Evolutionary conservation across 164 flowering plant genomes (phyloP).

Genomic region (Cinnamomum micranthum): DNA sequence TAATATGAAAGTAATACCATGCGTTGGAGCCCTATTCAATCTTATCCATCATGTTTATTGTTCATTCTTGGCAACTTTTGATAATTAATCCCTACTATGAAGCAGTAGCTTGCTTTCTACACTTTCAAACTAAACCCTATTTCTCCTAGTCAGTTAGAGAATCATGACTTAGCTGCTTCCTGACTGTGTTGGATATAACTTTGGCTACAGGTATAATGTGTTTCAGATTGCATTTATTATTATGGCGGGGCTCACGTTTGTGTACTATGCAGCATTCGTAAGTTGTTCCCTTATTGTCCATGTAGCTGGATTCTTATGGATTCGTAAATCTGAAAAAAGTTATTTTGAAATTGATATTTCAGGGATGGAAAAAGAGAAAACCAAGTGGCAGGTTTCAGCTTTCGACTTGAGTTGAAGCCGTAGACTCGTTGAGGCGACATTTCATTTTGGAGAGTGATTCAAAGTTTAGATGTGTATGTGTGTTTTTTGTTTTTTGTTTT

Average conservation of each 20-base stretch:
- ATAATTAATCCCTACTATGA: no score
- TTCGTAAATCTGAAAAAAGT: no score
- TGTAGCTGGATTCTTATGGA: background rate
- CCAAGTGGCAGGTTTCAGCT: constrained; percentile 87
- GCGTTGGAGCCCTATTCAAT: background rate
- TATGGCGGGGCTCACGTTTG: constrained; percentile 76
- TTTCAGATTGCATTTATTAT: constrained; percentile 85
- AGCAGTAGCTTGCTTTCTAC: background rate
- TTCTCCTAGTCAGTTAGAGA: background rate
- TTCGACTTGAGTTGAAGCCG: constrained; percentile 32
- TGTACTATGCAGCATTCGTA: constrained; percentile 85
- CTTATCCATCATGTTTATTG: background rate
- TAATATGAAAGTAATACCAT: background rate
- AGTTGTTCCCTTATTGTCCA: constrained; percentile 26
- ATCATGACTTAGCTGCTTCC: background rate
- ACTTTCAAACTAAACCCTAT: background rate
- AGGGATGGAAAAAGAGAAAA: constrained; percentile 96
- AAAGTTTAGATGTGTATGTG: constrained; percentile 14
- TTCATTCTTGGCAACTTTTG: background rate
- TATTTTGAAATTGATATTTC: background rate
- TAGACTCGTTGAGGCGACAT: constrained; percentile 3
- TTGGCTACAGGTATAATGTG: constrained; percentile 79
- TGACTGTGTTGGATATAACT: constrained; percentile 7
- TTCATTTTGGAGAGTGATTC: constrained; percentile 12
- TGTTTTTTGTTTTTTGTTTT: constrained; percentile 11